These are phyloP conservation scores for Aspergillus tanneri DNA, from an alignment of 2,329 filamentous ascomycete genomes.

Conservation along the genomic window DNA sequence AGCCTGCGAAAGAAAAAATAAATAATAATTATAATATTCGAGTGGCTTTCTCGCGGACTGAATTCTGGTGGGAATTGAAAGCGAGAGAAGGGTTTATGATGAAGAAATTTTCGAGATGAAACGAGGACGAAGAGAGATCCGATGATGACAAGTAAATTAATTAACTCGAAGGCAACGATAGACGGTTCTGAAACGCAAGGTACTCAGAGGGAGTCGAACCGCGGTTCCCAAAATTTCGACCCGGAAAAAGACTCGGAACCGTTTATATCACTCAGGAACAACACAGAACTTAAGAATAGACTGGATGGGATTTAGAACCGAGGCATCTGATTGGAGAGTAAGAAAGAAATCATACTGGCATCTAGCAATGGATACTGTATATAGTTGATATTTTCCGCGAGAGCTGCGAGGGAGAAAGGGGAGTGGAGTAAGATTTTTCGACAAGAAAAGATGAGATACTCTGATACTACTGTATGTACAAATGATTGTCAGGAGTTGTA, in stretches of 20 bases:
- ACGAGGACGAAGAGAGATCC: not conserved
- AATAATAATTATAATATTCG: no score
- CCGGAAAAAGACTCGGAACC: not conserved
- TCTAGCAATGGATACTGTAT: not conserved
- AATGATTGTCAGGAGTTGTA: not conserved
- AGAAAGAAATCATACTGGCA: not conserved
- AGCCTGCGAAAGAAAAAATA: no score
- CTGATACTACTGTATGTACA: slow-evolving; percentile 6
- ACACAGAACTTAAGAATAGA: no score
- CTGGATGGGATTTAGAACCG: no score
- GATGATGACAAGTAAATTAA: not conserved
- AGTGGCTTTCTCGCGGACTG: not conserved
- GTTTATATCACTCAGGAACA: slow-evolving; percentile 4
- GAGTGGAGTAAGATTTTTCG: no score
- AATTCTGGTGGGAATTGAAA: not conserved
- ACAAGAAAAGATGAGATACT: slow-evolving; percentile 2
- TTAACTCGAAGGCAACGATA: slow-evolving; percentile 5
- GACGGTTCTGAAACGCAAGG: slow-evolving; percentile 12
- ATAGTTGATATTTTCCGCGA: not conserved
- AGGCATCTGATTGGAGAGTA: not conserved
- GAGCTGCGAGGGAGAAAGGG: not conserved
- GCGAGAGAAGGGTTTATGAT: not conserved
- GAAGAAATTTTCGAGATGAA: not conserved
- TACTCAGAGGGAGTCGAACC: slow-evolving; percentile 10
- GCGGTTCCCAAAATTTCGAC: slow-evolving; percentile 11